These are phyloP conservation scores for Colletotrichum lentis DNA, from an alignment of 2,329 filamentous ascomycete species.

Conservation along the genomic window DNA sequence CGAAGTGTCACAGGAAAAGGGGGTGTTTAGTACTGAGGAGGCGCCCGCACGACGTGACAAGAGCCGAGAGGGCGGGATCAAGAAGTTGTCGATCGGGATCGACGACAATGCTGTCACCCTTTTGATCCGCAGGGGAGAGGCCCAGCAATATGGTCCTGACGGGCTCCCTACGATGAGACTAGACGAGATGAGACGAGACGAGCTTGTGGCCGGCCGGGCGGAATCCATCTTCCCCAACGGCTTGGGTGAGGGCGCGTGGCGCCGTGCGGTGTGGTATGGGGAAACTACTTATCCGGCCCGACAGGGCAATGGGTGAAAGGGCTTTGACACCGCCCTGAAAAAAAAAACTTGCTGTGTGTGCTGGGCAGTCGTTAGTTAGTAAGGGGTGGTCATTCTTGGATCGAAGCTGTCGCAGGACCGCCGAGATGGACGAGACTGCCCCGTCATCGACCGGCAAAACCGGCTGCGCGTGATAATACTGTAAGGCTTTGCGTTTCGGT, in stretches of 20 bases:
- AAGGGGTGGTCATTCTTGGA: background rate
- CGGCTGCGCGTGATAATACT: background rate
- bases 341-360: too few relatives aligned
- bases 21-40: background rate
- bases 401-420: background rate
- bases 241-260: background rate
- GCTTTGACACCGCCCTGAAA: background rate
- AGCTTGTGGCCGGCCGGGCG: background rate
- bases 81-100: conserved; percentile 29
- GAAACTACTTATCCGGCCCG: background rate
- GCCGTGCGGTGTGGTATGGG: background rate
- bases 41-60: conserved; percentile 5
- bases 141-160: conserved; percentile 23
- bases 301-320: background rate
- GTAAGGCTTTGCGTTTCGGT: conserved; percentile 11
- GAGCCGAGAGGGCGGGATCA: conserved; percentile 11
- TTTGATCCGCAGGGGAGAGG: background rate
- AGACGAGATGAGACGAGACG: background rate
- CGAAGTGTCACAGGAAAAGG: background rate
- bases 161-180: background rate
- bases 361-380: background rate
- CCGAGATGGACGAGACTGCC: background rate
- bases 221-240: background rate
- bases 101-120: conserved; percentile 29
- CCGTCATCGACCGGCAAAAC: background rate